These are phyloP conservation scores for Nasturtium officinale DNA, from an alignment of 345 rosid genomes.

Conservation along the genomic window DNA sequence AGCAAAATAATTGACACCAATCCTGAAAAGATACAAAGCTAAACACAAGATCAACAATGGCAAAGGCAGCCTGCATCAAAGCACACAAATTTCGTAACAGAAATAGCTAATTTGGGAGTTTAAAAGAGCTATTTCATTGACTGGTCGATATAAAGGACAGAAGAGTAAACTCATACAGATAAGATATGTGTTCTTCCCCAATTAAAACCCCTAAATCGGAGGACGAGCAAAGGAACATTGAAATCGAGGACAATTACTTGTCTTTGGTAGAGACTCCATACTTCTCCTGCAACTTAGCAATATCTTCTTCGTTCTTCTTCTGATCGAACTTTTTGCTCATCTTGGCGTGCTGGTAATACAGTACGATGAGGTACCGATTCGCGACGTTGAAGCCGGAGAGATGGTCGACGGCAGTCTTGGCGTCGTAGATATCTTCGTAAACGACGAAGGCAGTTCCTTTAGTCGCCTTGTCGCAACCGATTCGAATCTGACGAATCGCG, in stretches of 20 bases:
- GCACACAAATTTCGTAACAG: conserved; percentile 1
- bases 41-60: conserved; percentile 17
- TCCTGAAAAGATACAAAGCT: neutral
- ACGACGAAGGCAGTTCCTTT: conserved; percentile 95
- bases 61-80: conserved; percentile 8
- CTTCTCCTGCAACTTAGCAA: conserved; percentile 86
- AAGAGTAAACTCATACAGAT: conserved; percentile 2
- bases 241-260: conserved; percentile 48
- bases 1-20: neutral
- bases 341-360: conserved; percentile 91
- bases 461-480: conserved; percentile 87
- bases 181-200: neutral
- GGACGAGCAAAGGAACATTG: neutral
- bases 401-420: conserved; percentile 96
- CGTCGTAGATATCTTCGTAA: conserved; percentile 96
- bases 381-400: conserved; percentile 98
- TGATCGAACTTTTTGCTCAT: conserved; percentile 94
- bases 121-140: conserved; percentile 21
- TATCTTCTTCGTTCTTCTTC: conserved; percentile 90
- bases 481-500: conserved; percentile 92
- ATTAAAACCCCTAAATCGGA: conserved; percentile 32
- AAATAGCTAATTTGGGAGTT: neutral
- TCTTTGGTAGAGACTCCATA: conserved; percentile 88
- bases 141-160: conserved; percentile 10
- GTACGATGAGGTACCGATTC: conserved; percentile 81